These are phyloP conservation scores for Lolium multiflorum DNA, from an alignment of 176 grass and related monocot genomes.

Conservation along the genomic window DNA sequence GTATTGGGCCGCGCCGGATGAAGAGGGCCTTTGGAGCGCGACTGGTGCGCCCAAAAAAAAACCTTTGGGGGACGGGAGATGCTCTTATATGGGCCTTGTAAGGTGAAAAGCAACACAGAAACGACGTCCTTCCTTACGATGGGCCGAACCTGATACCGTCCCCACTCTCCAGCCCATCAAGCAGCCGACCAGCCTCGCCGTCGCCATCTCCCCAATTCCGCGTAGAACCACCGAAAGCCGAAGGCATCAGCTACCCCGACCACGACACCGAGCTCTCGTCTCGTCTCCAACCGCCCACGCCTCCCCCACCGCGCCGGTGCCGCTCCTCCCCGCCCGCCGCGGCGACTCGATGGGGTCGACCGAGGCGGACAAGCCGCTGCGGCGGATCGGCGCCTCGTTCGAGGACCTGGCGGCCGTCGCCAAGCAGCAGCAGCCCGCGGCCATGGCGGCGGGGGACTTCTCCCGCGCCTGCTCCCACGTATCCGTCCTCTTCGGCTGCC, in stretches of 20 bases:
- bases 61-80: too few species aligned
- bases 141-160: too few species aligned
- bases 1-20: too few species aligned
- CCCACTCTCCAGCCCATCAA: too few species aligned
- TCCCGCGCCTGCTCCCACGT: slow-evolving; percentile 81
- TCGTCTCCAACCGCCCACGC: not conserved
- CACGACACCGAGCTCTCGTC: not conserved
- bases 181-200: too few species aligned
- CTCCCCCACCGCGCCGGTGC: not conserved
- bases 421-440: slow-evolving; percentile 31
- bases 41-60: too few species aligned
- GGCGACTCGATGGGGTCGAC: slow-evolving; percentile 44
- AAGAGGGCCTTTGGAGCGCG: too few species aligned
- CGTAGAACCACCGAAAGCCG: slow-evolving; percentile 30
- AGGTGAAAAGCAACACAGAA: too few species aligned
- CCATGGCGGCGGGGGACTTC: slow-evolving; percentile 68
- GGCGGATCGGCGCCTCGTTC: slow-evolving; percentile 76
- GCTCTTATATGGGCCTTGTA: too few species aligned
- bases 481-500: slow-evolving; percentile 90
- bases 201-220: not conserved
- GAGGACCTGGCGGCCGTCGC: slow-evolving; percentile 64
- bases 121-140: too few species aligned
- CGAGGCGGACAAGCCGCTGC: slow-evolving; percentile 75
- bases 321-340: not conserved
- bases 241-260: not conserved